Conservation (phyloP, 176 grass and related monocot species). For the Aegilops umbellulata region DNA sequence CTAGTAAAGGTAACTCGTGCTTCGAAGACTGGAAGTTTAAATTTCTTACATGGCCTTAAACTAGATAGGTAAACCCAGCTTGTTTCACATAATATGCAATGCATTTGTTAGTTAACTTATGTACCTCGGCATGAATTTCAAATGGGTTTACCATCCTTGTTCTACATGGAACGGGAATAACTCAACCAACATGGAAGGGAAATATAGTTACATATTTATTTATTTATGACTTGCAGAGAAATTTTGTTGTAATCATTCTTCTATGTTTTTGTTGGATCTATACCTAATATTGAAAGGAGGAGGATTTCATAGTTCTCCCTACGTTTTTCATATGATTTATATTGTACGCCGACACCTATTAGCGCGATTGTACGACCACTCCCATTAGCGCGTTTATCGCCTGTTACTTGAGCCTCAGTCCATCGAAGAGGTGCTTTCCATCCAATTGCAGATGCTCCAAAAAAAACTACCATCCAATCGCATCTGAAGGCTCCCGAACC, state of each 20-base stretch:
- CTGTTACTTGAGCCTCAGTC: no score
- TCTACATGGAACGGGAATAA: background rate
- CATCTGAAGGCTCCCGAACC: no score
- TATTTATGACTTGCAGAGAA: background rate
- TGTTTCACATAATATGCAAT: slow-evolving; percentile 22
- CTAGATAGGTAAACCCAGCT: background rate
- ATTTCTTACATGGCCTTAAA: background rate
- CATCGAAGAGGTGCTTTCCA: no score
- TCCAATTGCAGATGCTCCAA: no score
- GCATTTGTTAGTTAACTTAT: slow-evolving; percentile 17
- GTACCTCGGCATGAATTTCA: background rate
- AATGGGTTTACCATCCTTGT: background rate
- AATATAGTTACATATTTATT: background rate
- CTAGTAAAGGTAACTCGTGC: slow-evolving; percentile 77
- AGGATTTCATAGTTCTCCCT: no score
- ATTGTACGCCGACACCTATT: no score
- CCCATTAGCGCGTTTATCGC: no score
- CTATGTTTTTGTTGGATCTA: background rate
- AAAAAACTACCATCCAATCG: no score
- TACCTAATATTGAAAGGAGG: no score
- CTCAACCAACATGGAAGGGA: background rate
- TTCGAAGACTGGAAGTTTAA: background rate
- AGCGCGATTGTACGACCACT: no score
- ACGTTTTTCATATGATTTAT: no score
- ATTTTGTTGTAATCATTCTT: background rate